A percentile compares a stretch with the other conserved stretches of the same genome.
phyloP scores from a whole-genome alignment of 345 rosid genomes.

The Cardamine occulta region DNA sequence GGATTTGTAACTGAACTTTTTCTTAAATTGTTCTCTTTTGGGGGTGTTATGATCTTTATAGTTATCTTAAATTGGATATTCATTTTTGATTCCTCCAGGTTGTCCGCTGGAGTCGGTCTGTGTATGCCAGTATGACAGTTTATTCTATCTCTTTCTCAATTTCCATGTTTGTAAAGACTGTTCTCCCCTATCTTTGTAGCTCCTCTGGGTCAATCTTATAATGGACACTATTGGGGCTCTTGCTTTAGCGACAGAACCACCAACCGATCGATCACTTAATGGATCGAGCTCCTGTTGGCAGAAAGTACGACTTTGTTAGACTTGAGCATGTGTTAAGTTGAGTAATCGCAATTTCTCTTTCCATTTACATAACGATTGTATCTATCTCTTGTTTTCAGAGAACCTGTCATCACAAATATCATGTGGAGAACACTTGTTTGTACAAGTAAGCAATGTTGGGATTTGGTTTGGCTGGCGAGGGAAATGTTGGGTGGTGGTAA shows the following conservation, averaged over 20 bases:
- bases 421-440: constrained; percentile 97
- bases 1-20: too few species aligned
- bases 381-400: constrained; percentile 51
- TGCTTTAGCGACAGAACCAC: constrained; percentile 98
- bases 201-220: constrained; percentile 97
- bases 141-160: neutral
- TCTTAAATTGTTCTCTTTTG: too few species aligned
- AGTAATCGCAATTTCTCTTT: neutral
- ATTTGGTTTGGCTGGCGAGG: too few species aligned
- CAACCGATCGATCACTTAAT: constrained; percentile 88
- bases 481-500: too few species aligned
- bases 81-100: constrained; percentile 66
- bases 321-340: neutral
- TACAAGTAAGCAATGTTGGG: constrained; percentile 94
- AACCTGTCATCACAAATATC: constrained; percentile 93
- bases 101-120: constrained; percentile 98
- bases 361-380: neutral
- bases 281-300: constrained; percentile 87
- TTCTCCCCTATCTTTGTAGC: constrained; percentile 54
- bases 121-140: constrained; percentile 89
- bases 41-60: neutral
- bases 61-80: too few species aligned
- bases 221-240: constrained; percentile 99
- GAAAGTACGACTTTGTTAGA: constrained; percentile 58
- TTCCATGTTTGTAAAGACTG: constrained; percentile 6